phyloP scores from a whole-genome alignment of 768 basidiomycete genomes.

The Cyclocybe aegerita region DNA sequence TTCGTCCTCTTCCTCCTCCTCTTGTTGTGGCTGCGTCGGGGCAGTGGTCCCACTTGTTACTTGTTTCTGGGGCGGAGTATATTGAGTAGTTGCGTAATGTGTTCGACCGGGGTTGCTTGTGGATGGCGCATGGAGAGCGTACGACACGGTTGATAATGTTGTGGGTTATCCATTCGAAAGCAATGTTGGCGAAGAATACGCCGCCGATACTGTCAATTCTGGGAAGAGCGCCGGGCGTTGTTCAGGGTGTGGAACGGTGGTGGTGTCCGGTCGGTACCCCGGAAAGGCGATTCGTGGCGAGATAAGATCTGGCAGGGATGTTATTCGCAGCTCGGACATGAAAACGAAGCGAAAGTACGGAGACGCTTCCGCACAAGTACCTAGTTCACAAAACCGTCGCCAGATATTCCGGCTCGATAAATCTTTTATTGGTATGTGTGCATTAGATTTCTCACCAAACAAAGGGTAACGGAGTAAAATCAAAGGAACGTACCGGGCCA shows the following conservation, averaged over 20 bases:
- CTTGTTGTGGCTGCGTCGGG: conserved; percentile 19
- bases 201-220: conserved; percentile 3
- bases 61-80: conserved; percentile 23
- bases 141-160: conserved; percentile 80
- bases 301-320: conserved; percentile 6
- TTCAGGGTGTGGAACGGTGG: conserved; percentile 6
- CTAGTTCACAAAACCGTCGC: conserved; percentile 20
- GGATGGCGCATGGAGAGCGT: conserved; percentile 67
- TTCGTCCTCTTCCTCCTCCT: conserved; percentile 55
- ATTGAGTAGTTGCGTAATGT: conserved; percentile 20
- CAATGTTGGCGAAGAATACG: not conserved
- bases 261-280: not conserved
- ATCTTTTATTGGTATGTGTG: conserved; percentile 30
- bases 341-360: conserved; percentile 1
- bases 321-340: conserved; percentile 1
- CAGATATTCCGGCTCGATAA: conserved; percentile 26
- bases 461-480: conserved; percentile 20
- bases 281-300: conserved; percentile 1
- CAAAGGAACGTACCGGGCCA: conserved; percentile 10
- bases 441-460: conserved; percentile 29
- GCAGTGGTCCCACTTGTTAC: conserved; percentile 12
- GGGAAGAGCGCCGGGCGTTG: not conserved
- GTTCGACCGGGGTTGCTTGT: conserved; percentile 22
- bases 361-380: conserved; percentile 14
- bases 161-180: conserved; percentile 61